Conservation (phyloP, 352 stramenopile species). For the Globisporangium splendens region DNA sequence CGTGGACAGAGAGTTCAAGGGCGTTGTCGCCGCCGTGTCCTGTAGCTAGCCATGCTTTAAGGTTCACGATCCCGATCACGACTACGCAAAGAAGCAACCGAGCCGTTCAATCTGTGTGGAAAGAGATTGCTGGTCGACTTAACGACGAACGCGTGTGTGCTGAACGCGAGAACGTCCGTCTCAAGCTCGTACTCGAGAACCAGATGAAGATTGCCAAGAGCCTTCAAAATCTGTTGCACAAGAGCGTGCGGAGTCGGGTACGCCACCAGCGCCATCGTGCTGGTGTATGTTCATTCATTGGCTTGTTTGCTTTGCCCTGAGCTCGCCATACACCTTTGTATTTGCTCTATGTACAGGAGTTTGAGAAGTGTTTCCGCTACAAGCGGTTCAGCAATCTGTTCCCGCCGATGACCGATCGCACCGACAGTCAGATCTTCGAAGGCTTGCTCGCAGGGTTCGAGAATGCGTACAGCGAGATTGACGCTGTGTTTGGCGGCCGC, state of each 20-base stretch:
- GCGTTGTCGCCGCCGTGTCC: background rate
- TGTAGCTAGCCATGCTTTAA: background rate
- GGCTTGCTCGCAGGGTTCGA: slow-evolving; percentile 32
- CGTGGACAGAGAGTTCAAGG: too few relatives aligned
- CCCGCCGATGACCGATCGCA: background rate
- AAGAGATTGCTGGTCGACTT: background rate
- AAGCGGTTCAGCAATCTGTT: background rate
- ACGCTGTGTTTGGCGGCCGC: slow-evolving; percentile 23
- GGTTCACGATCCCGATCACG: background rate
- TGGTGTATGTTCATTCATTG: too few relatives aligned
- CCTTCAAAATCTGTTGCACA: slow-evolving; percentile 31
- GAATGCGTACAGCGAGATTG: slow-evolving; percentile 24
- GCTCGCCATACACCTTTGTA: background rate
- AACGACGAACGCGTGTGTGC: background rate
- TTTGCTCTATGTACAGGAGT: background rate
- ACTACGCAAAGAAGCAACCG: background rate
- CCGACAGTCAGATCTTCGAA: slow-evolving; percentile 30
- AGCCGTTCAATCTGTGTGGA: background rate
- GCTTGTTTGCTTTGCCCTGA: background rate
- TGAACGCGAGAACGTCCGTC: slow-evolving; percentile 30
- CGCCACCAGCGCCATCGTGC: too few relatives aligned
- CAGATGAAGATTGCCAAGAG: slow-evolving; percentile 41
- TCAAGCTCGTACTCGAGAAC: slow-evolving; percentile 30
- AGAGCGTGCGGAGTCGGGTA: background rate
- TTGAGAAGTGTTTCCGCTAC: background rate